A percentile compares a stretch with the other conserved stretches of the same genome.
These are phyloP conservation scores for Macroventuria anomochaeta DNA, from an alignment of 2,329 filamentous ascomycete genomes.

Conservation along the genomic window DNA sequence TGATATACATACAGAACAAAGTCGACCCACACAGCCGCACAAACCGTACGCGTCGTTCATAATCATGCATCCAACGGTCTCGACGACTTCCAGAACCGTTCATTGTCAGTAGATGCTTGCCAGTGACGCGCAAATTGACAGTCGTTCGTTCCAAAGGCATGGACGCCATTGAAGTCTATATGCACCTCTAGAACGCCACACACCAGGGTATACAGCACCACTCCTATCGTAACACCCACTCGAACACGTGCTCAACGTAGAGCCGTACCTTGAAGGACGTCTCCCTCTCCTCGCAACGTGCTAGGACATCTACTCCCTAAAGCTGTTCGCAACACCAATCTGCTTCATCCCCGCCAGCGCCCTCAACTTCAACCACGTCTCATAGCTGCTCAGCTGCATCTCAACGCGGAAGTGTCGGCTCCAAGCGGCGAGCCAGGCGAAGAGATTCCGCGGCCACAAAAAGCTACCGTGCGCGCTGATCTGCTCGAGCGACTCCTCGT, in stretches of 20 bases:
- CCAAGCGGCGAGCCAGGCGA: slow-evolving; percentile 61
- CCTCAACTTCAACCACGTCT: slow-evolving; percentile 61
- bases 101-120: too few species aligned
- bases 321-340: slow-evolving; percentile 18
- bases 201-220: neutral
- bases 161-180: neutral
- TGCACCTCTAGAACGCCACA: neutral
- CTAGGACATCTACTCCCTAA: slow-evolving; percentile 23
- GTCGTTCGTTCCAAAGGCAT: too few species aligned
- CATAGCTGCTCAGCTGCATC: slow-evolving; percentile 64
- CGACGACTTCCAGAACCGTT: too few species aligned
- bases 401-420: slow-evolving; percentile 62
- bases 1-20: too few species aligned
- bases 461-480: slow-evolving; percentile 53
- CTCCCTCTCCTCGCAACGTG: too few species aligned
- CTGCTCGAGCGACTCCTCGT: slow-evolving; percentile 64
- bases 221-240: too few species aligned
- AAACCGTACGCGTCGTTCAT: too few species aligned
- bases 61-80: too few species aligned
- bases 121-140: too few species aligned
- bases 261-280: too few species aligned
- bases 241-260: too few species aligned
- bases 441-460: slow-evolving; percentile 60
- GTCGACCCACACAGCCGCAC: too few species aligned
- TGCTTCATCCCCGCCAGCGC: slow-evolving; percentile 56